These are phyloP conservation scores for Apostasia ramifera DNA, from an alignment of 106 monocot genomes.

Conservation along the genomic window DNA sequence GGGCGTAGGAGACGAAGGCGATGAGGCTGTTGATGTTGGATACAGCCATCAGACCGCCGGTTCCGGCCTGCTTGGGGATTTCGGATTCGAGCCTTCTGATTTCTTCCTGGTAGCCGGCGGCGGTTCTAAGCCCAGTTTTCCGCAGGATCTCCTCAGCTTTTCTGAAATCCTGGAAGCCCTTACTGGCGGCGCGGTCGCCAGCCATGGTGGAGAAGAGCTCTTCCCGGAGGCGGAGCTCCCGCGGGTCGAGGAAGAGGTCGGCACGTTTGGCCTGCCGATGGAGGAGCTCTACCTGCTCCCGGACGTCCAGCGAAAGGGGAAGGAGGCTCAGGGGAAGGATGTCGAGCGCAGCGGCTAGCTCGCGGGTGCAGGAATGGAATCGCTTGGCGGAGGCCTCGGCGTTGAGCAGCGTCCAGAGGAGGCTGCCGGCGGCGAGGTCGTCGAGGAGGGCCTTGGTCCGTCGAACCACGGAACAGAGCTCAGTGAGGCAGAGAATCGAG, in stretches of 20 bases:
- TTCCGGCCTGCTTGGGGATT: conserved; percentile 35
- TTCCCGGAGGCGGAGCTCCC: conserved; percentile 18
- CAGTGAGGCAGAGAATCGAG: conserved; percentile 36
- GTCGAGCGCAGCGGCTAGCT: conserved; percentile 30
- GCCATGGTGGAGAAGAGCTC: conserved; percentile 22
- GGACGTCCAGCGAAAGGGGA: conserved; percentile 17
- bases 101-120: conserved; percentile 32
- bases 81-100: conserved; percentile 17
- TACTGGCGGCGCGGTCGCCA: not conserved
- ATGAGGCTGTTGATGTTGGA: conserved; percentile 34
- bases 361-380: conserved; percentile 17
- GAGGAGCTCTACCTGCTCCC: conserved; percentile 37
- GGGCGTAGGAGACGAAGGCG: conserved; percentile 11
- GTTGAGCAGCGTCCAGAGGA: conserved; percentile 26
- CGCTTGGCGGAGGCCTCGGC: conserved; percentile 12
- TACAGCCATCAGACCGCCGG: conserved; percentile 42
- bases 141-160: conserved; percentile 21
- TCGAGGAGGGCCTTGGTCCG: conserved; percentile 18
- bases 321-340: conserved; percentile 32
- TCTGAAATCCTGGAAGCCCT: conserved; percentile 10
- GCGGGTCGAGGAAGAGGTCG: conserved; percentile 14
- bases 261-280: conserved; percentile 24
- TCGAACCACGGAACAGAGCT: conserved; percentile 30
- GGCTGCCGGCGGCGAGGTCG: conserved; percentile 9
- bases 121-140: conserved; percentile 12